Evolutionary conservation across 495 filamentous ascomycete species (phyloP), one percentile per base, ranked within the genome.

Genomic region (Trichoderma reesei): DNA sequence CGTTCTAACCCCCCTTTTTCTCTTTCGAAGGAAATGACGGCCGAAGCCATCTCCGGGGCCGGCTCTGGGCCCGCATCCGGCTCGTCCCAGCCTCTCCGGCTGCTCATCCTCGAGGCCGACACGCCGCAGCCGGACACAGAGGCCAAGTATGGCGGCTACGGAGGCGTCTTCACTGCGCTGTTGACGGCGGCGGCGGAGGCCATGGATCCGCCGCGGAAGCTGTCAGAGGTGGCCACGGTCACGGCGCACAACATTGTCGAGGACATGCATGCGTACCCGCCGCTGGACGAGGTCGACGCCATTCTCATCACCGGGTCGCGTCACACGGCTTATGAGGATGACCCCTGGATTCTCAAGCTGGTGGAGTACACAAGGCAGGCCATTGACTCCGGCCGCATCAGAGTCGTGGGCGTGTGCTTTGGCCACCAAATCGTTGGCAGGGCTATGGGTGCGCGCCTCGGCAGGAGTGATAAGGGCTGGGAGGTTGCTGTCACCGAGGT

Each of bases 371-470:
- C 82, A 0, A 80, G 82, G 68, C 87, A 60, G 74, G 91, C 46
- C 71, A 75, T 54, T 78, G 82, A 63, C 26, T 66, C 68, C 36
- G 71, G 71, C 42, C 31, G 41, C 31, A 81, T 96, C 26, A 81
- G 84, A 31, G 74, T 95, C 26, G 79, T 96, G 20, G 92, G 90
- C 14, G 82, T 94, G 36, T 96, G 92, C 72, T 96, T 93, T 73
- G 93, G 92, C 18, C 92, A 96, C 71, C 91, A 97, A 75, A 93
- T 96, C 61, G 78, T 96, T 61, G 90, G 83, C 0, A 80, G 92
- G 20, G 91, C 91, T 2, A 70, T 96, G 64, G 89, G 85, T 1
- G 80, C 74, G 38, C 82, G 82, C 56, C 87, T 96, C 8, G 85
- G 78, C n/a, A 74, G 84, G 46, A 89, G 82, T 68, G 78, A 83